Percentiles rank a stretch among this genome's conserved stretches.
Evolutionary conservation across 306 rosid species (phyloP).

Genomic region (Begonia peltatifolia): DNA sequence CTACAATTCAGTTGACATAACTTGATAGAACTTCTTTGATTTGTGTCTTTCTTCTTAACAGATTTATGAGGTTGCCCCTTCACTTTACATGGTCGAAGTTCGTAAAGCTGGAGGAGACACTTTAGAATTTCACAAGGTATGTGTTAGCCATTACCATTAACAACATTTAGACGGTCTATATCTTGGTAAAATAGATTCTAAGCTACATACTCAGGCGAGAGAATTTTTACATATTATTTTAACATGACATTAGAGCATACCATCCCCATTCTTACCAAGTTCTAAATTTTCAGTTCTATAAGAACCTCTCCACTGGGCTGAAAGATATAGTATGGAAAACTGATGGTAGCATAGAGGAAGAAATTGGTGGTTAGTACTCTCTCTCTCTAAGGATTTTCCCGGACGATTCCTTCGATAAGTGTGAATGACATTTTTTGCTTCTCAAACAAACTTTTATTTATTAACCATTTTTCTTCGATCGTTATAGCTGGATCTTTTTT

Average conservation of each 20-base stretch:
- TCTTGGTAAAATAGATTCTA: not conserved
- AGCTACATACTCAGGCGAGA: not conserved
- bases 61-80: slow-evolving; percentile 94
- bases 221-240: too few species aligned
- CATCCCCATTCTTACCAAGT: too few species aligned
- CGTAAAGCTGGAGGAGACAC: slow-evolving; percentile 90
- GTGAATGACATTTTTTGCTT: too few species aligned
- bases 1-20: not conserved
- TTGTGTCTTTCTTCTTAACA: slow-evolving; percentile 15
- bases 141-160: not conserved
- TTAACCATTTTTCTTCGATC: too few species aligned
- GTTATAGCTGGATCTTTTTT: too few species aligned
- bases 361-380: slow-evolving; percentile 25
- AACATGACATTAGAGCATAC: too few species aligned
- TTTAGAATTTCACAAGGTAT: slow-evolving; percentile 81
- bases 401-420: too few species aligned
- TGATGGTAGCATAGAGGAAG: slow-evolving; percentile 32
- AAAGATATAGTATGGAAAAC: slow-evolving; percentile 59
- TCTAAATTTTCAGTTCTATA: slow-evolving; percentile 10
- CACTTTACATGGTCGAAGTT: slow-evolving; percentile 80
- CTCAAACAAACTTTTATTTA: too few species aligned
- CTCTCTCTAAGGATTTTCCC: too few species aligned
- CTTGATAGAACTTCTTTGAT: slow-evolving; percentile 7
- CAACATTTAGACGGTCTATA: too few species aligned
- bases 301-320: slow-evolving; percentile 31